These are phyloP conservation scores for Podila epigama DNA, from an alignment of 192 early-diverging fungal genomes.

Conservation along the genomic window DNA sequence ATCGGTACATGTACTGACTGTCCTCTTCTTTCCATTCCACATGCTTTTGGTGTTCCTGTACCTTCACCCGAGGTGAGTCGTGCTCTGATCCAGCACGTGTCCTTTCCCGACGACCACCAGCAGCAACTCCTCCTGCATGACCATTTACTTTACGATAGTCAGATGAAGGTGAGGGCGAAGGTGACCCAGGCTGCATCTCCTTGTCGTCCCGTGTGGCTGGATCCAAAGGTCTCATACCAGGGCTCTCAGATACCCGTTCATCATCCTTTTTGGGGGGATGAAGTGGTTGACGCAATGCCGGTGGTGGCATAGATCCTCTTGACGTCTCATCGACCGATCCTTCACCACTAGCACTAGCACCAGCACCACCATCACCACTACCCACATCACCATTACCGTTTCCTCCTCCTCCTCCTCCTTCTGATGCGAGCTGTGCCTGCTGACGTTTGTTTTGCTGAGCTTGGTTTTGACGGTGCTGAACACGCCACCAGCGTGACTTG, in stretches of 20 bases:
- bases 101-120: neutral
- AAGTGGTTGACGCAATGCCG: too few relatives aligned
- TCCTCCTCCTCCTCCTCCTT: neutral
- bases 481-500: slow-evolving; percentile 49
- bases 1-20: slow-evolving; percentile 42
- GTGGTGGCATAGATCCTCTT: too few relatives aligned
- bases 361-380: neutral
- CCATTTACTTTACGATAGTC: neutral
- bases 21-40: slow-evolving; percentile 51
- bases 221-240: too few relatives aligned
- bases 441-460: neutral
- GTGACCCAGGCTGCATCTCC: neutral
- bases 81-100: neutral
- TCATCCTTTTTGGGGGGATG: too few relatives aligned
- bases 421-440: neutral
- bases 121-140: too few relatives aligned
- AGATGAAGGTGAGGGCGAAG: neutral
- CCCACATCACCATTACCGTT: neutral
- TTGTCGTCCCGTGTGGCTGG: too few relatives aligned
- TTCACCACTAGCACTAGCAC: too few relatives aligned
- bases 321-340: too few relatives aligned
- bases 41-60: slow-evolving; percentile 41
- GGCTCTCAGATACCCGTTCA: neutral
- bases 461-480: slow-evolving; percentile 40
- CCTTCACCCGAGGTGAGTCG: slow-evolving; percentile 10